Evolutionary conservation across 352 stramenopile species (phyloP).

Genomic region (Globisporangium cylindrosporum): DNA sequence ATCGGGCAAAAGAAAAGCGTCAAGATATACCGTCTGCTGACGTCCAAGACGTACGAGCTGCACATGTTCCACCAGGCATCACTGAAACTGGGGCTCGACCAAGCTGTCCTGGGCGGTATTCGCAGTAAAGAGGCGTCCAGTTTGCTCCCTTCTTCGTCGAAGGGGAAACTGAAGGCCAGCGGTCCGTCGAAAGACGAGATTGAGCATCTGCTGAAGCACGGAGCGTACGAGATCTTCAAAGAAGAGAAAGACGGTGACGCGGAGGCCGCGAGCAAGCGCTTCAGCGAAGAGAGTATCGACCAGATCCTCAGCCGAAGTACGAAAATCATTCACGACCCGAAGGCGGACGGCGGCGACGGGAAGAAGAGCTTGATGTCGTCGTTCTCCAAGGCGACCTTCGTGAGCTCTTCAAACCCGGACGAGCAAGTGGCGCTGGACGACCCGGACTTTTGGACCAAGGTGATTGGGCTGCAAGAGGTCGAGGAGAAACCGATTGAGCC

Average conservation of each 20-base stretch:
- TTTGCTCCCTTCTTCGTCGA: slow-evolving; percentile 16
- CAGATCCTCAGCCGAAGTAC: slow-evolving; percentile 93
- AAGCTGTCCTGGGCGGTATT: slow-evolving; percentile 89
- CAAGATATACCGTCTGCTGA: slow-evolving; percentile 92
- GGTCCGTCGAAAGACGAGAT: slow-evolving; percentile 89
- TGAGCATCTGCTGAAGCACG: slow-evolving; percentile 91
- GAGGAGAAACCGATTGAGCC: slow-evolving; percentile 61
- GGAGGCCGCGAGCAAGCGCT: slow-evolving; percentile 93
- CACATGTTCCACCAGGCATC: slow-evolving; percentile 94
- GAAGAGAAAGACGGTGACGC: slow-evolving; percentile 88
- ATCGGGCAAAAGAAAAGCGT: slow-evolving; percentile 94
- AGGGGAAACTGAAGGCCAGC: slow-evolving; percentile 42
- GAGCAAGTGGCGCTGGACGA: slow-evolving; percentile 91
- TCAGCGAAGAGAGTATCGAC: slow-evolving; percentile 98
- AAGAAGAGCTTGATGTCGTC: slow-evolving; percentile 85
- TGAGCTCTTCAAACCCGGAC: slow-evolving; percentile 83
- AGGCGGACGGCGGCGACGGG: slow-evolving; percentile 36
- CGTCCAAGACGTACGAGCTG: slow-evolving; percentile 91
- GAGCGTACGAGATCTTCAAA: slow-evolving; percentile 93
- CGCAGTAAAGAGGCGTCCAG: slow-evolving; percentile 53
- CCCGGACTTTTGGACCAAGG: slow-evolving; percentile 94
- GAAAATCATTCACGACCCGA: slow-evolving; percentile 85
- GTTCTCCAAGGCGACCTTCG: slow-evolving; percentile 93
- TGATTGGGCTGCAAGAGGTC: slow-evolving; percentile 82
- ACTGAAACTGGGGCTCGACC: slow-evolving; percentile 90